phyloP scores from a whole-genome alignment of 73 alveolate species.

The Stentor coeruleus region DNA sequence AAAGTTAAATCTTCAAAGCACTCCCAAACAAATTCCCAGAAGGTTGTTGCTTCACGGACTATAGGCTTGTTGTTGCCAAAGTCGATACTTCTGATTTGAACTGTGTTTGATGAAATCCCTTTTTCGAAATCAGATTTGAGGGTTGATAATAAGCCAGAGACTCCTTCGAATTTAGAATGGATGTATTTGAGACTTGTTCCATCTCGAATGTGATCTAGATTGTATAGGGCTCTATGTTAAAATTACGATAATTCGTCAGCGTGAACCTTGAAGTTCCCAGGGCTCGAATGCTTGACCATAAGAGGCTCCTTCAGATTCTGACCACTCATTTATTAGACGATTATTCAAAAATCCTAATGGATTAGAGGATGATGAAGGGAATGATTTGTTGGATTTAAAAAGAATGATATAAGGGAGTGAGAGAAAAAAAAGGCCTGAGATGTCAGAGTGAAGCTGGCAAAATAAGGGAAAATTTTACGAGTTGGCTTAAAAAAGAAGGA shows the following conservation, averaged over 20 bases:
- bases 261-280: not conserved
- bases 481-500: no score
- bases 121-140: slow-evolving; percentile 41
- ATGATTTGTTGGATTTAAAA: no score
- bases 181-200: slow-evolving; percentile 27
- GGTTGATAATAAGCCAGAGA: slow-evolving; percentile 34
- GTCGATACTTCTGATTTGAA: not conserved
- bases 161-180: slow-evolving; percentile 34
- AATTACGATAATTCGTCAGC: not conserved
- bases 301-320: no score
- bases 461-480: no score
- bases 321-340: no score
- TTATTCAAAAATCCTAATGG: no score
- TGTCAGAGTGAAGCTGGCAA: no score
- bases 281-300: no score
- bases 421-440: no score
- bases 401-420: no score
- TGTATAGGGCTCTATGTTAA: not conserved
- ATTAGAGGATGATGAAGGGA: no score
- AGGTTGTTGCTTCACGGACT: slow-evolving; percentile 24
- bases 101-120: slow-evolving; percentile 39
- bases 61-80: slow-evolving; percentile 34
- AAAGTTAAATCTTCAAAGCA: slow-evolving; percentile 84
- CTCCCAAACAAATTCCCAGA: slow-evolving; percentile 46
- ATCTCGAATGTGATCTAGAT: not conserved